Conservation (phyloP, 2,329 filamentous ascomycete genomes). For the Aureobasidium sp. region DNA sequence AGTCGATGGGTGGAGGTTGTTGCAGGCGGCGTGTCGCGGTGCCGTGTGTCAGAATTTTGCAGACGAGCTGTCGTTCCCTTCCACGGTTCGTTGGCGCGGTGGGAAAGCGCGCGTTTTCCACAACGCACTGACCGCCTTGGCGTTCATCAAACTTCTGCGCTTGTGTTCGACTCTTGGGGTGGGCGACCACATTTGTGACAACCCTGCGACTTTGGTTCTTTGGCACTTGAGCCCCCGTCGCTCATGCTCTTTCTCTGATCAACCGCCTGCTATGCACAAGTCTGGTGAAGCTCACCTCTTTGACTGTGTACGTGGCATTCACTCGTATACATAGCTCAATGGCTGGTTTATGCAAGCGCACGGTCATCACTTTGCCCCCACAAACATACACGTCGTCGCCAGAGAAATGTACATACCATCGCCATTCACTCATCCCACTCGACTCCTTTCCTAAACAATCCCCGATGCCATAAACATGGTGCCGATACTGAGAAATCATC, state of each 20-base stretch:
- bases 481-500: not conserved
- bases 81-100: constrained; percentile 6
- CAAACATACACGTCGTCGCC: not conserved
- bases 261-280: too few species aligned
- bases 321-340: not conserved
- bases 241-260: not conserved
- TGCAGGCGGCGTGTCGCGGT: not conserved
- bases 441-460: not conserved
- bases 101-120: not conserved
- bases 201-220: not conserved
- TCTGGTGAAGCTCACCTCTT: not conserved
- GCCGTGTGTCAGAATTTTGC: constrained; percentile 9
- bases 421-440: not conserved
- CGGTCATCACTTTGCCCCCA: not conserved
- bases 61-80: not conserved
- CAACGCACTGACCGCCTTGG: not conserved
- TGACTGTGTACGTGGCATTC: not conserved
- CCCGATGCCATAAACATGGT: not conserved
- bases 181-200: constrained; percentile 1
- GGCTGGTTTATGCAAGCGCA: not conserved
- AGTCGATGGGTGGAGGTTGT: not conserved
- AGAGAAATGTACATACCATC: not conserved
- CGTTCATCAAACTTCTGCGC: not conserved
- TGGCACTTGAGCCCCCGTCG: not conserved
- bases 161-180: constrained; percentile 9